Base-by-base conservation (phyloP, 495 filamentous ascomycete species). In the Hypoxylon lenormandii region DNA sequence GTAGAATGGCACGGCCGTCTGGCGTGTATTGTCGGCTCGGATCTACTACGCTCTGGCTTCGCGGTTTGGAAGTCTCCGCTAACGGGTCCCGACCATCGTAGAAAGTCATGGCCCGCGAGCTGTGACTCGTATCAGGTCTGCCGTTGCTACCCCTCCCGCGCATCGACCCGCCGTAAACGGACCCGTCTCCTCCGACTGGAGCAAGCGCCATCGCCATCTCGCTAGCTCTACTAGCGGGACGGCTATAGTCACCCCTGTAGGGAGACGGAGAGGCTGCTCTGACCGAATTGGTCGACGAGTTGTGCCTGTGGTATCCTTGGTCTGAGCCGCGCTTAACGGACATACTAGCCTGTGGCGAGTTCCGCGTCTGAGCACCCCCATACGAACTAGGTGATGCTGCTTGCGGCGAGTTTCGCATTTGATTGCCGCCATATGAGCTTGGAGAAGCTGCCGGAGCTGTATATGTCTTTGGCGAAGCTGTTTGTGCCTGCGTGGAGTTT, bases 171-270 rank as follows among this genome's bases (percentile, higher is more conserved):
- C 78, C 76, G 21, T 67, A 74, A 4, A 72, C 69, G 12, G 73
- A 77, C 3, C 66, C 68, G 22, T 72, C 66, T 10, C 70, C 66
- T 7, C 74, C 72, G 16, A 68, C 74, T 4, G 84, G 84, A 13
- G 92, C 91, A 30, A 96, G 84, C 80, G 94, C 90, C 61, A 95
- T 80, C 40, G 93, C 91, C 91, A 94, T 94, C 33, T 89, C 89
- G 22, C 83, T 83, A 38, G 66, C 73, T 22, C 89, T 87, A 74
- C 90, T 92, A 5, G 80, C 82, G 28, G 89, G 89, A 43, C 90
- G 85, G 46, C 85, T 80, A 58, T 90, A 74, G 54, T 79, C 75
- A 47, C 47, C 64, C 8, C 66, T 54, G 46, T 88, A 82, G 77
- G 85, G 66, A 68, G 88, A 75, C 79, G 87, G 77, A 28, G 87